Evolutionary conservation across 208 protist genomes (phyloP).

Genomic region (Trypanosoma vivax): DNA sequence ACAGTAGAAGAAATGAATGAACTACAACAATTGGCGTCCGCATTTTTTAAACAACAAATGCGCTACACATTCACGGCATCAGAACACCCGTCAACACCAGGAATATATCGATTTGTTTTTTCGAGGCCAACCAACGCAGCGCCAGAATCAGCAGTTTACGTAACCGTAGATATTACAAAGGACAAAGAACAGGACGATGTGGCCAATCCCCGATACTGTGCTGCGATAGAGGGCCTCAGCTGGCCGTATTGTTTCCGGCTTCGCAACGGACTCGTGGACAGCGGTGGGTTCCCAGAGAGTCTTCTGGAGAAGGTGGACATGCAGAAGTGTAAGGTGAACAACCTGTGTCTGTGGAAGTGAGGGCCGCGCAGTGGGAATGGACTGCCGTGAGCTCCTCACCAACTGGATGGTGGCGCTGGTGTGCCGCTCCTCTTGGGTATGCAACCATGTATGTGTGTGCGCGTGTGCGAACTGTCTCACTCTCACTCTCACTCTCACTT

Average conservation of each 20-base stretch:
- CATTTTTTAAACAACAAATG: constrained; percentile 16
- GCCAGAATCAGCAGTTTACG: constrained; percentile 20
- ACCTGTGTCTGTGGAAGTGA: constrained; percentile 19
- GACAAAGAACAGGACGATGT: constrained; percentile 1
- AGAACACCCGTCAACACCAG: constrained; percentile 16
- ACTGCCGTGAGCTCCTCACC: neutral
- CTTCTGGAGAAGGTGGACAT: constrained; percentile 16
- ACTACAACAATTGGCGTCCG: constrained; percentile 11
- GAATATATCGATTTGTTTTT: constrained; percentile 20
- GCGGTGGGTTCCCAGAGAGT: constrained; percentile 12
- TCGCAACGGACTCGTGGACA: constrained; percentile 6
- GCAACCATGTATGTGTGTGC: neutral
- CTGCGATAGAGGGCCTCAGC: constrained; percentile 18
- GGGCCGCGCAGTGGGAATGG: neutral
- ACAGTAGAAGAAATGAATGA: constrained; percentile 14
- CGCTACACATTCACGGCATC: constrained; percentile 21
- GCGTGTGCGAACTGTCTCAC: neutral
- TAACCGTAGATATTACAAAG: constrained; percentile 16
- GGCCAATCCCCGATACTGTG: constrained; percentile 7
- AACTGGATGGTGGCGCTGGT: neutral
- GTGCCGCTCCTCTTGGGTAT: neutral
- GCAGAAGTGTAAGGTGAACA: constrained; percentile 25
- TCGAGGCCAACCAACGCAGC: constrained; percentile 17
- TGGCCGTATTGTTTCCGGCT: constrained; percentile 20
- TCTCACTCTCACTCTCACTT: neutral